Conservation (phyloP, 2,329 filamentous ascomycete genomes). For the Ophiocordyceps unilateralis region DNA sequence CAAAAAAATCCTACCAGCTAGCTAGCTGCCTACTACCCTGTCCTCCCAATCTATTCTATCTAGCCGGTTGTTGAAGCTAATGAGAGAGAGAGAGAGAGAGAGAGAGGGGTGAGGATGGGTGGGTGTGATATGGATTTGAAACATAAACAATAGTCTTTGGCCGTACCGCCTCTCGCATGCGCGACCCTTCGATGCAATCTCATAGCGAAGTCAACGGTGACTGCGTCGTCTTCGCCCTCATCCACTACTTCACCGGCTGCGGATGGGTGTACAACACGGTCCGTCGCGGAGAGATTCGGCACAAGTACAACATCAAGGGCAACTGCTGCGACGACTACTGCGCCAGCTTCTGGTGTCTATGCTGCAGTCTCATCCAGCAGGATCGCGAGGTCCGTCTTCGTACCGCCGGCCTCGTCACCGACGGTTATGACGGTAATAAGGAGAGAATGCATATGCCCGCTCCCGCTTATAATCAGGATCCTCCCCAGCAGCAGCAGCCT, state of each 20-base stretch:
- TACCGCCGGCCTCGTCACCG: slow-evolving; percentile 10
- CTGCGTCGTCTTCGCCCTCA: slow-evolving; percentile 20
- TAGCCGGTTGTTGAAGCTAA: too few species aligned
- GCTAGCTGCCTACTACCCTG: too few species aligned
- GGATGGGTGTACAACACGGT: slow-evolving; percentile 31
- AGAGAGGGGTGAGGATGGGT: too few species aligned
- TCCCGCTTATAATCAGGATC: neutral
- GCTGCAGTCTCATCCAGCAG: slow-evolving; percentile 39
- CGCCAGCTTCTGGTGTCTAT: slow-evolving; percentile 34
- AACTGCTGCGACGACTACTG: slow-evolving; percentile 30
- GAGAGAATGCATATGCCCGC: slow-evolving; percentile 19
- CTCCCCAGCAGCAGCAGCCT: slow-evolving; percentile 1
- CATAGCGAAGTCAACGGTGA: slow-evolving; percentile 23
- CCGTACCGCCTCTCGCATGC: slow-evolving; percentile 24
- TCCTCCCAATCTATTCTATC: too few species aligned
- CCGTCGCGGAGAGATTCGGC: slow-evolving; percentile 35
- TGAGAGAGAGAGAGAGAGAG: too few species aligned
- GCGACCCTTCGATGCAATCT: slow-evolving; percentile 22
- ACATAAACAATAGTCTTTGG: slow-evolving; percentile 19
- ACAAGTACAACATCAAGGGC: slow-evolving; percentile 35
- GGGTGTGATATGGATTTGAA: too few species aligned
- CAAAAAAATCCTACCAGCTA: too few species aligned
- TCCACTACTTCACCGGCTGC: slow-evolving; percentile 21
- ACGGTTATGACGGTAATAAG: slow-evolving; percentile 20
- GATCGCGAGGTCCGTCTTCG: slow-evolving; percentile 31